Conservation (phyloP, 495 filamentous ascomycete genomes). For the Penicillium cataractarum region DNA sequence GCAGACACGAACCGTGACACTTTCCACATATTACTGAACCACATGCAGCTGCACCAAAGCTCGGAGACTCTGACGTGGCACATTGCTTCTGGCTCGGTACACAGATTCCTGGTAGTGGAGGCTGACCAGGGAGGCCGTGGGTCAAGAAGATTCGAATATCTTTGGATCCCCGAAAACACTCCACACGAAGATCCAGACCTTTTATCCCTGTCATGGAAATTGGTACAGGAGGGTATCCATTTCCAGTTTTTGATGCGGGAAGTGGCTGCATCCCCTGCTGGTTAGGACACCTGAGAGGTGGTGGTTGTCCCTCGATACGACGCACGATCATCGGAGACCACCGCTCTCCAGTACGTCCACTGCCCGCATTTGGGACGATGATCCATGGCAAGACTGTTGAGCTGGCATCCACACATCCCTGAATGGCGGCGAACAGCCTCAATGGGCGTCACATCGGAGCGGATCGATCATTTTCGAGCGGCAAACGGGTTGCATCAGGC, state of each 20-base stretch:
- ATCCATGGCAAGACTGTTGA: conserved; percentile 39
- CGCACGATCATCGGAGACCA: conserved; percentile 34
- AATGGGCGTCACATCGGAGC: conserved; percentile 27
- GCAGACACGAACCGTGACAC: conserved; percentile 48
- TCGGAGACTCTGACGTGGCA: conserved; percentile 56
- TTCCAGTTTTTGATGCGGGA: conserved; percentile 15
- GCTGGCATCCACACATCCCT: conserved; percentile 43
- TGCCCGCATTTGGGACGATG: conserved; percentile 24
- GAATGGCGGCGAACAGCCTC: conserved; percentile 31
- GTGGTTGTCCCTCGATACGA: conserved; percentile 19
- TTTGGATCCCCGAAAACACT: conserved; percentile 17
- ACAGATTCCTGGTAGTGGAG: conserved; percentile 33
- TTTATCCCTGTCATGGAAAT: conserved; percentile 19
- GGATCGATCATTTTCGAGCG: conserved; percentile 30
- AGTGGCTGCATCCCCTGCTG: conserved; percentile 21
- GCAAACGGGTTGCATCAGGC: conserved; percentile 24
- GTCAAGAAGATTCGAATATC: conserved; percentile 29
- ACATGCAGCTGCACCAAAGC: conserved; percentile 52
- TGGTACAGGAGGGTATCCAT: conserved; percentile 17
- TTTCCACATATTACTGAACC: conserved; percentile 45
- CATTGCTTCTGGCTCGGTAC: conserved; percentile 41
- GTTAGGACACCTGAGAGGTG: conserved; percentile 9
- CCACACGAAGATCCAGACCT: conserved; percentile 19
- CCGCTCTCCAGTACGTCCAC: conserved; percentile 24
- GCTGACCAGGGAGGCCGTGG: conserved; percentile 33